A percentile compares a stretch with the other conserved stretches of the same genome.
phyloP scores from a whole-genome alignment of 106 monocot genomes.

The Iris macrosiphon region DNA sequence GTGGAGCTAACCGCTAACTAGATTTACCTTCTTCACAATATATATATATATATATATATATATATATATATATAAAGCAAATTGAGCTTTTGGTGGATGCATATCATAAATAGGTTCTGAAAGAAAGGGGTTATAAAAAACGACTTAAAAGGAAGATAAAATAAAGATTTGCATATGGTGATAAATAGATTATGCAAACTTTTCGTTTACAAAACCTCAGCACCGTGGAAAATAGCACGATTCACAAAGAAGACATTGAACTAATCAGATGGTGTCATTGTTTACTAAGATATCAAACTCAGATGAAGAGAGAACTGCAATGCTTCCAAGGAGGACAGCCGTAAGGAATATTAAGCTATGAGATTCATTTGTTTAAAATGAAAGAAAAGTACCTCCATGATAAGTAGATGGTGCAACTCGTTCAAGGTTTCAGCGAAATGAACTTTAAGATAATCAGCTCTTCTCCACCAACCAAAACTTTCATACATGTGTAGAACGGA shows the following conservation, averaged over 20 bases:
- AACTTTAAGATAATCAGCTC: slow-evolving; percentile 97
- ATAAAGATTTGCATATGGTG: no score
- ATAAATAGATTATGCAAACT: no score
- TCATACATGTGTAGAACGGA: slow-evolving; percentile 98
- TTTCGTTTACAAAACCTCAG: no score
- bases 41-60: no score
- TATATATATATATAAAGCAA: no score
- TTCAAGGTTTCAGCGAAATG: slow-evolving; percentile 99
- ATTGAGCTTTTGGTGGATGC: no score
- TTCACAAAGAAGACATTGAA: background rate
- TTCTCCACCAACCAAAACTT: slow-evolving; percentile 98
- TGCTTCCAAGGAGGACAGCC: background rate
- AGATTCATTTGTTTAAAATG: background rate
- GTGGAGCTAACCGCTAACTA: no score
- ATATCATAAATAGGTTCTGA: no score
- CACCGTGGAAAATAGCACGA: background rate
- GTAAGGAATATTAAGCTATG: background rate
- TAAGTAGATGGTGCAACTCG: slow-evolving; percentile 96
- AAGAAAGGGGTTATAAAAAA: no score
- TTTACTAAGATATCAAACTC: background rate
- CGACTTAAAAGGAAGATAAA: no score
- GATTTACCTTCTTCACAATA: no score
- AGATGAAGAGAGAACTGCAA: background rate
- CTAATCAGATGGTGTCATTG: background rate
- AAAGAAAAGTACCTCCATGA: slow-evolving; percentile 85